Evolutionary conservation across 306 rosid species (phyloP), one percentile per base, ranked within the genome.

Genomic region (Sesbania bispinosa): DNA sequence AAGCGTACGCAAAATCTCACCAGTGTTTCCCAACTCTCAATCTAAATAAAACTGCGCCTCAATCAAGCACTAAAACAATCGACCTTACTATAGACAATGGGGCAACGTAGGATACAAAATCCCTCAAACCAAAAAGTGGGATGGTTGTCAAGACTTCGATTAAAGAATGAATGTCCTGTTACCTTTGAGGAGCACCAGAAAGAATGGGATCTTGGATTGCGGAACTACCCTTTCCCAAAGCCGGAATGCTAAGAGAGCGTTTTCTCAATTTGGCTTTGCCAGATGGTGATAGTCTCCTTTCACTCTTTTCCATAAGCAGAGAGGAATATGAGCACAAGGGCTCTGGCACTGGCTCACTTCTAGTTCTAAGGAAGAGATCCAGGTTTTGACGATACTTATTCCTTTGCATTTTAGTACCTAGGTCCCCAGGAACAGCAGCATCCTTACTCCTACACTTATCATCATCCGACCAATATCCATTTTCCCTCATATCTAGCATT

Each of bases 201-300:
- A 86, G 91, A 67, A 89, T 83, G 24, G 88, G 88, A 67, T 79
- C 96, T 50, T 39, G 76, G 47, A 78, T 59, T 42, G 80, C 62
- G 35, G 96, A 77, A 27, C 85, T 80, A 45, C 80, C 83, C 50
- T 85, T 89, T 79, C 86, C 72, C 55, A 83, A 32, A 46, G 93
- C 88, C 1, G 99, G 90, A 81, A 88, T 93, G 85, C 96, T 87
- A 52, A 80, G 97, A 67, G 93, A 89, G 10, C 96, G 96, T 80
- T 74, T 87, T 81, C 89, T 89, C 38, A 81, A 19, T 85, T 79
- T 87, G 75, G 62, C 26, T 60, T 62, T 84, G 62, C 78, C 80
- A 27, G 74, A 26, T 65, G 84, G 76, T 0, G 81, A 46, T 63
- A 72, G 27, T 77, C 46, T 83, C 58, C 54, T 80, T 45, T 84